Evolutionary conservation across 2,329 filamentous ascomycete species (phyloP).

Genomic region (Paecilomyces sp.): DNA sequence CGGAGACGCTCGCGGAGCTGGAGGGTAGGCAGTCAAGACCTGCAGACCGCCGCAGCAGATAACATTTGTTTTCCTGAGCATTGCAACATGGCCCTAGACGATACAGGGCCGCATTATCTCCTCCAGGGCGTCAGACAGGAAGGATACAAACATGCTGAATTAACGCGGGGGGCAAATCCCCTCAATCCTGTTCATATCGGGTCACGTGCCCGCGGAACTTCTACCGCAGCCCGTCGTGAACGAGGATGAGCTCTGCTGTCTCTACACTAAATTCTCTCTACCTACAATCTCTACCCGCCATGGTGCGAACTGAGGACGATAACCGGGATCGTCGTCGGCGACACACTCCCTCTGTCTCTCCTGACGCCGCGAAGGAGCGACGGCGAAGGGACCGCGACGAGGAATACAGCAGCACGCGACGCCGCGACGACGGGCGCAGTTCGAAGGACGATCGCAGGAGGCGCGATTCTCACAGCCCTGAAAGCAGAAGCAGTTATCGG

Average conservation of each 20-base stretch:
- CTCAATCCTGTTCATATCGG: not conserved
- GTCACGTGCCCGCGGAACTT: not conserved
- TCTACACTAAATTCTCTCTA: not conserved
- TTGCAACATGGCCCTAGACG: conserved; percentile 29
- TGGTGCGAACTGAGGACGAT: conserved; percentile 19
- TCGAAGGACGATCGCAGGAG: conserved; percentile 17
- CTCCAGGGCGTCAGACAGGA: not conserved
- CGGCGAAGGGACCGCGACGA: conserved; percentile 13
- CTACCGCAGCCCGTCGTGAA: not conserved
- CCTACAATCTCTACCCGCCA: conserved; percentile 7
- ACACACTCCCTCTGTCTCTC: conserved; percentile 12
- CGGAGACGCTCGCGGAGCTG: conserved; percentile 20
- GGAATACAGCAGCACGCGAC: conserved; percentile 15
- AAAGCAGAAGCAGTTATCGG: conserved; percentile 11
- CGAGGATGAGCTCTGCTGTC: not conserved
- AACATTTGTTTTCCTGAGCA: conserved; percentile 42
- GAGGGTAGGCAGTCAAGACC: conserved; percentile 19
- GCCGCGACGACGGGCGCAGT: conserved; percentile 18
- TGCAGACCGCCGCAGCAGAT: conserved; percentile 32
- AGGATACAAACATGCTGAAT: not conserved
- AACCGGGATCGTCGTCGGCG: conserved; percentile 13
- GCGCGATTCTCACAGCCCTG: conserved; percentile 20
- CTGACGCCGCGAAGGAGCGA: conserved; percentile 14
- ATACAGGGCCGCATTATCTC: conserved; percentile 4
- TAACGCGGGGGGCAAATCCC: not conserved